A percentile compares a stretch with the other conserved stretches of the same genome.
Conservation (phyloP, 208 protist genomes). For the Trypanosoma cruzi region DNA sequence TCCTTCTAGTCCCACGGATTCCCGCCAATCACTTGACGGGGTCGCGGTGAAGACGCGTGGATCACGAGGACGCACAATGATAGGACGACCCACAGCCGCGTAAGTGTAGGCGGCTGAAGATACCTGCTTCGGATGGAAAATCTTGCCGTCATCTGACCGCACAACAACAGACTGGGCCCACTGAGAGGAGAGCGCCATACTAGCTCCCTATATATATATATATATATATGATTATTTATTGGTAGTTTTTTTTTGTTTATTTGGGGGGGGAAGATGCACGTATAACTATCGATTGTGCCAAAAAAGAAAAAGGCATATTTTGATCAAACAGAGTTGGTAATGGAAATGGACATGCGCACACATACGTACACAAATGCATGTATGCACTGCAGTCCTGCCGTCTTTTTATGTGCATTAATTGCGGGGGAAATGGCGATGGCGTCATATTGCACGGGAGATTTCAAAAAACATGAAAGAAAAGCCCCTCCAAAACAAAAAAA, state of each 20-base stretch:
- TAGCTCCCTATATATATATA: constrained; percentile 4
- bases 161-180: constrained; percentile 74
- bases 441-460: no score
- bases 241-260: constrained; percentile 3
- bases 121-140: constrained; percentile 31
- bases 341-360: no score
- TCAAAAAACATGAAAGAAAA: neutral
- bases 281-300: no score
- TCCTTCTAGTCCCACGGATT: neutral
- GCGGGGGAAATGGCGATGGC: no score
- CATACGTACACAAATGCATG: no score
- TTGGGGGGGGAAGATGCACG: constrained; percentile 32
- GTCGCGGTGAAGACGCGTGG: constrained; percentile 30
- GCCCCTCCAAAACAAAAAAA: constrained; percentile 6
- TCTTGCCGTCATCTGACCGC: constrained; percentile 33
- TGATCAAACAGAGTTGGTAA: no score
- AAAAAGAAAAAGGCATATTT: no score
- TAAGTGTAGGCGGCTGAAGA: constrained; percentile 40
- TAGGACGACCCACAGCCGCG: constrained; percentile 59
- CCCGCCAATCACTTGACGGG: constrained; percentile 1
- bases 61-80: constrained; percentile 59
- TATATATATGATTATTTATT: constrained; percentile 1
- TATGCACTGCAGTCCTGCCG: no score
- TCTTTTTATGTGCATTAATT: no score
- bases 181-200: constrained; percentile 69